These are phyloP conservation scores for Hanseniaspora mollemarum DNA, from an alignment of 805 yeast species.

Conservation along the genomic window DNA sequence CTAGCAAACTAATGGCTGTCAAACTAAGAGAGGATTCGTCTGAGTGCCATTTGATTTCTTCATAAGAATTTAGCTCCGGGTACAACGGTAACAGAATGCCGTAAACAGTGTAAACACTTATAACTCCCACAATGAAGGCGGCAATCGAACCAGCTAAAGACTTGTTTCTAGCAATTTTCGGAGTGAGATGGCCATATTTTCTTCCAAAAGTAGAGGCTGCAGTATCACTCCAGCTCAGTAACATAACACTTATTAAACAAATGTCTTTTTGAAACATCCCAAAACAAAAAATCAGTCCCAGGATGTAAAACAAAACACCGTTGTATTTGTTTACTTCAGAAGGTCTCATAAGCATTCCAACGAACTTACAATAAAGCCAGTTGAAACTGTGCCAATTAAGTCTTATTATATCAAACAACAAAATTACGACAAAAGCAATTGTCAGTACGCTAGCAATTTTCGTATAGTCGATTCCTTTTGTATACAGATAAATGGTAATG, in stretches of 20 bases:
- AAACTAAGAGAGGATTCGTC: constrained; percentile 48
- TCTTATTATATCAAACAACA: constrained; percentile 56
- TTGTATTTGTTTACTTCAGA: constrained; percentile 61
- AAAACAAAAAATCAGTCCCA: constrained; percentile 68
- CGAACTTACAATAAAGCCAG: constrained; percentile 47
- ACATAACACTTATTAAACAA: constrained; percentile 57
- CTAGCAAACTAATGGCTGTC: constrained; percentile 42
- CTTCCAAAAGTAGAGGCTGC: constrained; percentile 94
- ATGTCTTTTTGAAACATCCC: constrained; percentile 68
- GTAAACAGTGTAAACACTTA: constrained; percentile 57
- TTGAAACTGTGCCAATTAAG: constrained; percentile 54
- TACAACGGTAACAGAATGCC: constrained; percentile 59
- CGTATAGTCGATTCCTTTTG: constrained; percentile 43
- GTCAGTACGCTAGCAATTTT: constrained; percentile 52
- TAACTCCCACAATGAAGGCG: constrained; percentile 63
- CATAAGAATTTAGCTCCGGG: constrained; percentile 42
- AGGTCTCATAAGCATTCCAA: constrained; percentile 79
- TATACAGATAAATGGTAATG: constrained; percentile 61
- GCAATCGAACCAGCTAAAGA: constrained; percentile 86
- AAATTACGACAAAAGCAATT: constrained; percentile 44
- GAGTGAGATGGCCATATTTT: constrained; percentile 70
- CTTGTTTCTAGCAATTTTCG: constrained; percentile 60
- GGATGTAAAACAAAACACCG: constrained; percentile 79
- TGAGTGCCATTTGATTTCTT: constrained; percentile 54
- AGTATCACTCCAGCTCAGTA: constrained; percentile 94